phyloP scores from a whole-genome alignment of 495 filamentous ascomycete species.

The Podospora conica region DNA sequence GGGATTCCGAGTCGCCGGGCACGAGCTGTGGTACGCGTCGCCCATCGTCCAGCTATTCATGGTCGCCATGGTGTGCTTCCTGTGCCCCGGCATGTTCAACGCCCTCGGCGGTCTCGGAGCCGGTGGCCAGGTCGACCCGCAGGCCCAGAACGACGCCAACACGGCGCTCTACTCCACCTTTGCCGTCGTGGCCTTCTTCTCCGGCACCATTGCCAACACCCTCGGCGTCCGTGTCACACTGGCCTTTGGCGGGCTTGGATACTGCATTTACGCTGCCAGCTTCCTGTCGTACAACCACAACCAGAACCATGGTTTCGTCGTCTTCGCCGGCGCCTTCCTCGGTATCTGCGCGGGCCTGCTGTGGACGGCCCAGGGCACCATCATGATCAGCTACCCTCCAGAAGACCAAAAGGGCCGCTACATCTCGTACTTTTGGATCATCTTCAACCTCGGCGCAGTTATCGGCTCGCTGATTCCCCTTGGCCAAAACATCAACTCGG shows the following conservation, averaged over 20 bases:
- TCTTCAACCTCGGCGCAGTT: conserved; percentile 90
- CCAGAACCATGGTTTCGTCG: conserved; percentile 66
- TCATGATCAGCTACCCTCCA: conserved; percentile 91
- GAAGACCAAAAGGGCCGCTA: conserved; percentile 80
- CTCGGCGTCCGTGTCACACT: conserved; percentile 70
- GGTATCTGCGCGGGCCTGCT: conserved; percentile 78
- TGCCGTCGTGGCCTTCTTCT: conserved; percentile 80
- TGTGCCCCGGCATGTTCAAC: conserved; percentile 85
- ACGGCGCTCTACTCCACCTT: conserved; percentile 78
- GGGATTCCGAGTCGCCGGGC: conserved; percentile 48
- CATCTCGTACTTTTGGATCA: conserved; percentile 89
- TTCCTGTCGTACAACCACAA: conserved; percentile 81
- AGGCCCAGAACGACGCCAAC: conserved; percentile 61
- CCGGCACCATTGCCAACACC: conserved; percentile 69
- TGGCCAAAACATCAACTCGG: conserved; percentile 67
- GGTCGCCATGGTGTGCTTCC: conserved; percentile 80
- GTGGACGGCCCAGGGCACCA: conserved; percentile 88
- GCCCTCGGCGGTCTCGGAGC: conserved; percentile 70
- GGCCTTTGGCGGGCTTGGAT: conserved; percentile 77
- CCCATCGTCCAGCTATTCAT: conserved; percentile 67
- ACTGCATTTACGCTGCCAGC: conserved; percentile 73
- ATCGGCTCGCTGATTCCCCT: conserved; percentile 83
- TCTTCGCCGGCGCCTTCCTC: conserved; percentile 68
- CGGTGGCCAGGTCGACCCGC: conserved; percentile 58
- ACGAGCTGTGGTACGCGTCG: conserved; percentile 65